Percentiles rank a stretch among this genome's conserved stretches.
phyloP scores from a whole-genome alignment of 257 asterid species.

The Scutellaria galericulata region DNA sequence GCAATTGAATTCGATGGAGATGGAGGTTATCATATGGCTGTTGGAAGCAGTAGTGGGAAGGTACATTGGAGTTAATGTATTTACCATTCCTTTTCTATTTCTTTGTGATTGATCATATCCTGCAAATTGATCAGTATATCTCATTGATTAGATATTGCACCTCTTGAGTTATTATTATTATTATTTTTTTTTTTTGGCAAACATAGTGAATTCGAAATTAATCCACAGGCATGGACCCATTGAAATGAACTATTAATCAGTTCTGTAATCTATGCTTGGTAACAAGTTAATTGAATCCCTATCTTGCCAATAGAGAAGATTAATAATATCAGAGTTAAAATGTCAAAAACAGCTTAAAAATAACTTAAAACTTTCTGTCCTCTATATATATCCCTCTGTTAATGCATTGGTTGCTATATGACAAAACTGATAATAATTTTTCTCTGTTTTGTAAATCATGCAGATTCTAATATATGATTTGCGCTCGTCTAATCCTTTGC shows the following conservation, averaged over 20 bases:
- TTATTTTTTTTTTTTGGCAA: neutral
- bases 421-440: conserved; percentile 3
- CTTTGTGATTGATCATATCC: neutral
- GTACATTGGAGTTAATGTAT: conserved; percentile 45
- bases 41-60: conserved; percentile 95
- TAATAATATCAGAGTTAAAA: too few relatives aligned
- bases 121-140: neutral
- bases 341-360: too few relatives aligned
- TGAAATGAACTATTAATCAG: conserved; percentile 1
- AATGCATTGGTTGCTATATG: conserved; percentile 8
- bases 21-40: conserved; percentile 83
- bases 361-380: neutral
- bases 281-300: neutral
- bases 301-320: too few relatives aligned
- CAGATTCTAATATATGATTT: conserved; percentile 88
- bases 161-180: neutral
- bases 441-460: conserved; percentile 36
- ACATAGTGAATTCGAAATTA: conserved; percentile 7
- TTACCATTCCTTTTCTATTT: conserved; percentile 24
- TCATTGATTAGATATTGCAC: neutral
- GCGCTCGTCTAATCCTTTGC: conserved; percentile 76
- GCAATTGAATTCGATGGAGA: conserved; percentile 85
- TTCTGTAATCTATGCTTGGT: neutral
- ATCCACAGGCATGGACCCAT: neutral
- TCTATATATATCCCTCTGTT: conserved; percentile 5